These are phyloP conservation scores for Physcomitrellopsis africana DNA, from an alignment of 225 moss, liverwort and hornwort species.

Conservation along the genomic window DNA sequence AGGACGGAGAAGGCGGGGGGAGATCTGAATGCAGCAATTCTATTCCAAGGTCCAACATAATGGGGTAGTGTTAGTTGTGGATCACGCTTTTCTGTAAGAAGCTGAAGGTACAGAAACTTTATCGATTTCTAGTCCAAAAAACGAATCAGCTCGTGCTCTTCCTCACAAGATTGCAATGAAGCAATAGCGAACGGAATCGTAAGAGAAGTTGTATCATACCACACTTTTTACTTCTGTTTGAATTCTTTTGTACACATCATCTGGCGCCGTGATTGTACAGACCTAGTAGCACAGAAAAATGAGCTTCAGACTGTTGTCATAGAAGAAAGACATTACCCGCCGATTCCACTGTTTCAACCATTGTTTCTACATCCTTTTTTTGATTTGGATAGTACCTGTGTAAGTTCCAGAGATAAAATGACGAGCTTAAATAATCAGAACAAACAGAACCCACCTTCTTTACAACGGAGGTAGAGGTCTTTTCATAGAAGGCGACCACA, in stretches of 20 bases:
- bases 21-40: neutral
- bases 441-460: conserved; percentile 43
- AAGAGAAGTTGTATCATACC: conserved; percentile 22
- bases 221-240: conserved; percentile 23
- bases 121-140: neutral
- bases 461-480: conserved; percentile 33
- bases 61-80: too few species aligned
- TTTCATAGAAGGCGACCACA: conserved; percentile 62
- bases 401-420: neutral
- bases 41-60: too few species aligned
- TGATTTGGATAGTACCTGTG: neutral
- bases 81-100: neutral
- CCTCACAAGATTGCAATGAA: neutral
- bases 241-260: conserved; percentile 41
- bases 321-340: neutral
- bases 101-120: neutral
- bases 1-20: neutral
- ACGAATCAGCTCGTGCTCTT: neutral
- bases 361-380: too few species aligned
- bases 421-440: neutral
- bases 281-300: conserved; percentile 22
- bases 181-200: neutral
- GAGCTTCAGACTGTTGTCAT: neutral
- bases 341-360: too few species aligned
- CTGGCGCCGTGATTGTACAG: conserved; percentile 33